phyloP scores from a whole-genome alignment of 1,139 yeast genomes.

The Yamadazyma songkhlaensis region DNA sequence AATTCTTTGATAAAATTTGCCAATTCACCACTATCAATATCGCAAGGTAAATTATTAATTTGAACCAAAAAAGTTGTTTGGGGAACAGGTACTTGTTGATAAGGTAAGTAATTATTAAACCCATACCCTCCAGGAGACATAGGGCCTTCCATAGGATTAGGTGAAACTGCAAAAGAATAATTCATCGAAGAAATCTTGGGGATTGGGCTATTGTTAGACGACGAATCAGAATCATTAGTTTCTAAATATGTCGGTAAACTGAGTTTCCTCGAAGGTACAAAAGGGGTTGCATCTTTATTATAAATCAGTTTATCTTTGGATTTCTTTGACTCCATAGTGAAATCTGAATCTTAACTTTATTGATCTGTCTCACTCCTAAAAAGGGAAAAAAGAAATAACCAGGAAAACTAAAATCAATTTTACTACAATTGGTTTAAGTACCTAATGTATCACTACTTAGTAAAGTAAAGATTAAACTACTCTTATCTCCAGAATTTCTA shows the following conservation, averaged over 20 bases:
- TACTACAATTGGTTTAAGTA: too few species aligned
- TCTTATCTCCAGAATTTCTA: too few species aligned
- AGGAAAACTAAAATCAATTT: too few species aligned
- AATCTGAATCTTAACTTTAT: too few species aligned
- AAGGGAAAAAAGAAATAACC: too few species aligned
- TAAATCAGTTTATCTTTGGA: constrained; percentile 5
- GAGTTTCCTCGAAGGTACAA: constrained; percentile 18
- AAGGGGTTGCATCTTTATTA: constrained; percentile 28
- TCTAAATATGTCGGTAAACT: constrained; percentile 4
- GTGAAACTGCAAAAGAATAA: neutral
- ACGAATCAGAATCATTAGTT: constrained; percentile 1
- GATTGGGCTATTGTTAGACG: constrained; percentile 1
- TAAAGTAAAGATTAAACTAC: too few species aligned
- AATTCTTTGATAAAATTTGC: neutral
- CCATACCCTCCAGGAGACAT: too few species aligned
- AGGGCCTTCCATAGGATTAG: neutral
- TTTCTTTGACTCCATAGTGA: neutral
- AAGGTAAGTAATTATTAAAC: too few species aligned
- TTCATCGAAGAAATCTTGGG: neutral
- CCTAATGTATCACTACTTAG: too few species aligned
- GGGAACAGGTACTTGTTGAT: neutral
- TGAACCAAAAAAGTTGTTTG: constrained; percentile 1
- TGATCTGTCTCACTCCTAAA: too few species aligned
- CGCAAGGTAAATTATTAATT: constrained; percentile 5
- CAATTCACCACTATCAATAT: constrained; percentile 2